phyloP scores from a whole-genome alignment of 768 basidiomycete genomes.

The Pleurotus citrinopileatus region DNA sequence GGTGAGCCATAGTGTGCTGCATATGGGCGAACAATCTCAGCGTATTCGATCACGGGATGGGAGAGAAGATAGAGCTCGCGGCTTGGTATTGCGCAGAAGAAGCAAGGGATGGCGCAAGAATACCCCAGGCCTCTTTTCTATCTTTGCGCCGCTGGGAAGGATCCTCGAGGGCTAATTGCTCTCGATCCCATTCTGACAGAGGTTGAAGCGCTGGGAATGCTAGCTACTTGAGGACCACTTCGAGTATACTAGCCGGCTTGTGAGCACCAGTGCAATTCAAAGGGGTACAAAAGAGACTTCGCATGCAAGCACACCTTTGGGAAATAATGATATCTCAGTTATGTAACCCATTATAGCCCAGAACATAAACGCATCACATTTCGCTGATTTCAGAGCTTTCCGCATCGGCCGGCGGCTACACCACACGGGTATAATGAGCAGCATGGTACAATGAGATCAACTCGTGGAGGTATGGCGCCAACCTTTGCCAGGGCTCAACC shows the following conservation, averaged over 20 bases:
- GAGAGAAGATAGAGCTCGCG: too few species aligned
- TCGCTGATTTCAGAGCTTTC: background rate
- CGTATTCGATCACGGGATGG: constrained; percentile 6
- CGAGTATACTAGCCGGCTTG: too few species aligned
- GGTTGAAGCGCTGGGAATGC: too few species aligned
- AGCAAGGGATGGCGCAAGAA: constrained; percentile 21
- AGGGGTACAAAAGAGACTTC: too few species aligned
- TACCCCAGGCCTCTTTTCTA: background rate
- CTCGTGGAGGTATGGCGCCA: background rate
- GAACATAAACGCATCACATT: background rate
- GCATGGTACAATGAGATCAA: background rate
- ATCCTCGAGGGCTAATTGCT: background rate
- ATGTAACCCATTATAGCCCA: background rate
- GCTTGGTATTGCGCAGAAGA: constrained; percentile 14
- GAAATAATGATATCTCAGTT: too few species aligned
- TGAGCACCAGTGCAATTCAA: too few species aligned
- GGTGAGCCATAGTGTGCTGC: background rate
- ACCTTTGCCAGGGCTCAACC: background rate
- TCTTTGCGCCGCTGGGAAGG: background rate
- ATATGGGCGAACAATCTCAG: constrained; percentile 2
- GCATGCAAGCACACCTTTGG: too few species aligned
- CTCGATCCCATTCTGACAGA: background rate
- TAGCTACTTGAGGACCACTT: too few species aligned
- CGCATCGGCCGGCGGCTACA: too few species aligned
- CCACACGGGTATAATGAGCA: too few species aligned